These are phyloP conservation scores for Erythrophleum fordii DNA, from an alignment of 306 rosid genomes.

Conservation along the genomic window DNA sequence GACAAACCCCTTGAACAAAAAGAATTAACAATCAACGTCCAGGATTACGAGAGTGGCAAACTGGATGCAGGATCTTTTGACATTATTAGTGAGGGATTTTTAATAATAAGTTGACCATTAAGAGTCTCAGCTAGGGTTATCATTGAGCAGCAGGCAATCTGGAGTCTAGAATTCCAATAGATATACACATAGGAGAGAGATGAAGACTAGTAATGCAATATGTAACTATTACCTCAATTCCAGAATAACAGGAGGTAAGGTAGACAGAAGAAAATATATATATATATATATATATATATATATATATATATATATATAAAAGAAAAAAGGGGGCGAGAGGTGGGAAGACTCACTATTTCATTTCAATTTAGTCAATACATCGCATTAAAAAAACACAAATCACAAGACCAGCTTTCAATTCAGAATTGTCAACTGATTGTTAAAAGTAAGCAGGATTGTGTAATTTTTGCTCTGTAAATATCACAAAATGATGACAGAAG, in stretches of 20 bases:
- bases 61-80: constrained; percentile 7
- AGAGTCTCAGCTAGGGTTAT: neutral
- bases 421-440: neutral
- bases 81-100: neutral
- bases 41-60: constrained; percentile 1
- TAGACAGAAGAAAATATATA: neutral
- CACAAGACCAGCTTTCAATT: neutral
- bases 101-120: constrained; percentile 1
- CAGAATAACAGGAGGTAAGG: neutral
- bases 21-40: neutral
- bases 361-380: neutral
- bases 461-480: neutral
- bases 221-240: neutral
- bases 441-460: neutral
- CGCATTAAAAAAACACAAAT: neutral
- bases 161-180: neutral
- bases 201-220: neutral
- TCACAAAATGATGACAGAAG: neutral
- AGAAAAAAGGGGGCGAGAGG: too few species aligned
- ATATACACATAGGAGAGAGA: constrained; percentile 7
- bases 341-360: neutral
- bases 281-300: too few species aligned
- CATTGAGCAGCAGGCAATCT: neutral
- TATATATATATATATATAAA: too few species aligned
- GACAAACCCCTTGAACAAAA: constrained; percentile 14